Evolutionary conservation across 1,284 basidiomycete genomes (phyloP).

Genomic region (Chalciporus sp.): DNA sequence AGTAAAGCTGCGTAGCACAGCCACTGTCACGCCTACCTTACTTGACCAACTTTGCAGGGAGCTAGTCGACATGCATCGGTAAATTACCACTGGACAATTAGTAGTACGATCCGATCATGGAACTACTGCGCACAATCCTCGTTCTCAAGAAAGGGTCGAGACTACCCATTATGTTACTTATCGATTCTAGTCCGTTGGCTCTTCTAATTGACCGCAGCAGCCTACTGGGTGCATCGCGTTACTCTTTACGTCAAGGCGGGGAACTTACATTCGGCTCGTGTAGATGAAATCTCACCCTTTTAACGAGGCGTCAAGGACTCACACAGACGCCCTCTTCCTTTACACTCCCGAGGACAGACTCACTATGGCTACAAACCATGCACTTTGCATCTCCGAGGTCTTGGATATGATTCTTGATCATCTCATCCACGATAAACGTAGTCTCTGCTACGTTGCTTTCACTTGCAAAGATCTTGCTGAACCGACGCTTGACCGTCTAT

Average conservation of each 20-base stretch:
- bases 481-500: conserved; percentile 30
- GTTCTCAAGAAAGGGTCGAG: background rate
- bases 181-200: background rate
- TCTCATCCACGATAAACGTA: conserved; percentile 22
- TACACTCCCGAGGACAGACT: background rate
- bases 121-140: background rate
- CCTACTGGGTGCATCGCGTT: background rate
- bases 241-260: conserved; percentile 17
- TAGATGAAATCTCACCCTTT: background rate
- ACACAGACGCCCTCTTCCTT: background rate
- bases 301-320: background rate
- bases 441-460: conserved; percentile 27
- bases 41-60: no score
- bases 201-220: conserved; percentile 2
- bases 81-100: no score
- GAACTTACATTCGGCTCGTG: background rate
- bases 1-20: conserved; percentile 25
- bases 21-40: conserved; percentile 17
- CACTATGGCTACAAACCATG: background rate
- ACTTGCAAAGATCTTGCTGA: conserved; percentile 31
- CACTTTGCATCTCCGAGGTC: conserved; percentile 27
- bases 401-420: conserved; percentile 31
- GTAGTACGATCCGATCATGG: no score
- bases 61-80: no score
- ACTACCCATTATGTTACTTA: conserved; percentile 2